Conservation (phyloP, 2,329 filamentous ascomycete genomes). For the Cladosporium sp. region DNA sequence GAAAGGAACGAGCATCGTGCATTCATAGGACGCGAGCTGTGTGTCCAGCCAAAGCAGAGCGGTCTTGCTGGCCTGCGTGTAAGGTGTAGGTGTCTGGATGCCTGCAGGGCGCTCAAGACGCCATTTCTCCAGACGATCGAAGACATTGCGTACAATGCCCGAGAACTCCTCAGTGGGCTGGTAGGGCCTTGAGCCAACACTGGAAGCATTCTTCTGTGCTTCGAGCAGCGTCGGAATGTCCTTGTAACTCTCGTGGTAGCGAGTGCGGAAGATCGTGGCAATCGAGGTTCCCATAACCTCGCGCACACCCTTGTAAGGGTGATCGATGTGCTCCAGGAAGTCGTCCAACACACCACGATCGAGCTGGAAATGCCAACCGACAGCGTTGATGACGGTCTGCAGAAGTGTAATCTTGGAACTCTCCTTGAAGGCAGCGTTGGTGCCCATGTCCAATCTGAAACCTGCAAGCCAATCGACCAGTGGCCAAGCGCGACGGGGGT, state of each 20-base stretch:
- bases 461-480: conserved; percentile 78
- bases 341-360: conserved; percentile 86
- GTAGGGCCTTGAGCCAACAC: conserved; percentile 84
- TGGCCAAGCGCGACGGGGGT: conserved; percentile 84
- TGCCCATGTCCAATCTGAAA: conserved; percentile 90
- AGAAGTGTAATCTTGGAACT: conserved; percentile 92
- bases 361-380: conserved; percentile 93
- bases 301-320: conserved; percentile 95
- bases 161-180: conserved; percentile 73
- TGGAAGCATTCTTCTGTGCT: conserved; percentile 75
- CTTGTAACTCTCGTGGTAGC: conserved; percentile 91
- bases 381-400: conserved; percentile 82
- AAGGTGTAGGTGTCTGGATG: conserved; percentile 89
- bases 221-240: conserved; percentile 75
- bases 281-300: conserved; percentile 92
- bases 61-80: conserved; percentile 95
- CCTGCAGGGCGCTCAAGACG: conserved; percentile 79
- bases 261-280: conserved; percentile 82
- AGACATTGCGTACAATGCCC: conserved; percentile 71
- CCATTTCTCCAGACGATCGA: conserved; percentile 82
- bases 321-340: conserved; percentile 88
- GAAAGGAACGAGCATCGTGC: conserved; percentile 85
- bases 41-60: conserved; percentile 93
- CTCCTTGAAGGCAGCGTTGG: conserved; percentile 98
- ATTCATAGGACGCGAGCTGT: conserved; percentile 88